Percentiles rank a stretch among this genome's conserved stretches.
Evolutionary conservation across 2,329 filamentous ascomycete species (phyloP).

Genomic region (Colletotrichum cereale): DNA sequence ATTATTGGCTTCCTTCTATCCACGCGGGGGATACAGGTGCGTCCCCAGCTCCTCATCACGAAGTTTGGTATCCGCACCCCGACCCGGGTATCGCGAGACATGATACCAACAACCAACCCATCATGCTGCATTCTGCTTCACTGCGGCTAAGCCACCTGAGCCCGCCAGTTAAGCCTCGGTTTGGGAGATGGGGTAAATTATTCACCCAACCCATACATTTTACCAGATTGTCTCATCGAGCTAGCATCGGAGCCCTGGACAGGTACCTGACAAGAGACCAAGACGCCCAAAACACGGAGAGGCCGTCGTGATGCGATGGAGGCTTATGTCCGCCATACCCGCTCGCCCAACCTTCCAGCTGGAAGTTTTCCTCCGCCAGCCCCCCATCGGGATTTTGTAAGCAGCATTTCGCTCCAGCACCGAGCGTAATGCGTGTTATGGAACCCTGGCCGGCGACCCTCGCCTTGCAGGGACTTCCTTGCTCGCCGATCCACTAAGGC

Average conservation of each 20-base stretch:
- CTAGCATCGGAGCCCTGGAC: neutral
- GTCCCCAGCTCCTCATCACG: neutral
- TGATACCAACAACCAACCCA: neutral
- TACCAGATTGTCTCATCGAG: neutral
- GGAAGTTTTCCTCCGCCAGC: conserved; percentile 35
- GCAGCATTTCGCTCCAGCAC: conserved; percentile 10
- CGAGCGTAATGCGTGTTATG: conserved; percentile 8
- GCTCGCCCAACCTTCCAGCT: conserved; percentile 6
- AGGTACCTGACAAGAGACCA: neutral
- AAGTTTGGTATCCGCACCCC: neutral
- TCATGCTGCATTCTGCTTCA: neutral
- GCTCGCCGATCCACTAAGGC: neutral
- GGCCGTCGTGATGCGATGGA: neutral
- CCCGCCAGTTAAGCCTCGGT: neutral
- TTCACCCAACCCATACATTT: neutral
- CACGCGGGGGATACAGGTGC: neutral
- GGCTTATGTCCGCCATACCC: neutral
- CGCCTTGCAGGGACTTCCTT: conserved; percentile 27
- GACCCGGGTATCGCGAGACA: neutral
- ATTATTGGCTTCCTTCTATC: neutral
- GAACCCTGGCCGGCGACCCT: conserved; percentile 17
- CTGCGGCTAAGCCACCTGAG: neutral
- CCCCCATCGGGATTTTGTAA: conserved; percentile 24
- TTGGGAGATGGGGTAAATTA: neutral
- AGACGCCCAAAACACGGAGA: neutral